A percentile compares a stretch with the other conserved stretches of the same genome.
Conservation (phyloP, 148 eudicot species). For the Rhododendron mucronatum region DNA sequence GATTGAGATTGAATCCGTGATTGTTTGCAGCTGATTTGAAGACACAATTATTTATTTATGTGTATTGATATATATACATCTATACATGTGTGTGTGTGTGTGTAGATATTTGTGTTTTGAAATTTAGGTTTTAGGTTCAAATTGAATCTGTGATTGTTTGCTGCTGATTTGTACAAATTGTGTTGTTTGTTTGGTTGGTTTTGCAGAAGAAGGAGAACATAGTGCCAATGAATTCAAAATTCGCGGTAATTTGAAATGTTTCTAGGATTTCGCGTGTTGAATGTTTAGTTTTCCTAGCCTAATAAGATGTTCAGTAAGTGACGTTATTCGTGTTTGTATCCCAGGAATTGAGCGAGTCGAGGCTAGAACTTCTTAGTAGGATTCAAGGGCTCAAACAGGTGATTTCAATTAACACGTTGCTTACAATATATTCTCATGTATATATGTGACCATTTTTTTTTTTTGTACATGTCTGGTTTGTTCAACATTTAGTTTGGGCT, state of each 20-base stretch:
- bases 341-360: slow-evolving; percentile 69
- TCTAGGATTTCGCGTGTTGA: background rate
- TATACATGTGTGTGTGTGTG: background rate
- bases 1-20: background rate
- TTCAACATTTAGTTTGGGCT: background rate
- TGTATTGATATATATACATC: too few relatives aligned
- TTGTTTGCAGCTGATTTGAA: background rate
- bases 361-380: slow-evolving; percentile 62
- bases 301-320: background rate
- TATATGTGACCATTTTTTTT: background rate
- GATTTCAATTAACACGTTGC: background rate
- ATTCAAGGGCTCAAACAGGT: slow-evolving; percentile 84
- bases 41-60: background rate
- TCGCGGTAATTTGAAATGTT: slow-evolving; percentile 41
- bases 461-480: background rate
- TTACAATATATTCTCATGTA: background rate
- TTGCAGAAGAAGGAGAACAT: slow-evolving; percentile 63
- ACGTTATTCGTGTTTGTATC: background rate
- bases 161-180: background rate
- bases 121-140: background rate
- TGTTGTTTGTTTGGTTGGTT: background rate
- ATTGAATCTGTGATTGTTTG: background rate
- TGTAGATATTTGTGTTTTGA: background rate
- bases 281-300: background rate
- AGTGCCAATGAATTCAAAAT: slow-evolving; percentile 41